A percentile compares a stretch with the other conserved stretches of the same genome.
These are phyloP conservation scores for Sparassis latifolia DNA, from an alignment of 1,284 basidiomycete genomes.

Conservation along the genomic window DNA sequence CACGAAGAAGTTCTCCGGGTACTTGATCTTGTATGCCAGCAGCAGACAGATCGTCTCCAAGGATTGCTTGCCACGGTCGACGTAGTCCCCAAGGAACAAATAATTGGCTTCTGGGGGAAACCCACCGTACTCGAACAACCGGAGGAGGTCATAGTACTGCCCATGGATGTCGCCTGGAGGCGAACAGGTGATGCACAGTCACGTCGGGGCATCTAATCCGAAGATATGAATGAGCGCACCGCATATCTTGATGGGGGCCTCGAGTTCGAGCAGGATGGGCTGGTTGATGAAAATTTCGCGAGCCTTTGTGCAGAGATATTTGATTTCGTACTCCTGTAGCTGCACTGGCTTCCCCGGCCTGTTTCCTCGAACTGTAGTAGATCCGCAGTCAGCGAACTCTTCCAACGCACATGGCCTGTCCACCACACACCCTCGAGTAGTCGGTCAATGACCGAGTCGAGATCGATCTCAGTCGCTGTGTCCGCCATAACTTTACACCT, in stretches of 20 bases:
- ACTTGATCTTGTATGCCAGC: slow-evolving; percentile 96
- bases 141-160: slow-evolving; percentile 91
- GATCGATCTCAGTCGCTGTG: slow-evolving; percentile 82
- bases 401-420: slow-evolving; percentile 12
- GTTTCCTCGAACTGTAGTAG: slow-evolving; percentile 76
- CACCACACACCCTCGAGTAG: slow-evolving; percentile 83
- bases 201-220: background rate
- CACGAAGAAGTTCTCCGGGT: slow-evolving; percentile 97
- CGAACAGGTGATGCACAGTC: slow-evolving; percentile 2
- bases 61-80: slow-evolving; percentile 92
- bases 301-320: slow-evolving; percentile 91
- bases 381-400: slow-evolving; percentile 10
- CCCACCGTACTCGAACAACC: slow-evolving; percentile 91
- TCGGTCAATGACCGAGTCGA: slow-evolving; percentile 97
- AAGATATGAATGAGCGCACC: slow-evolving; percentile 43
- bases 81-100: slow-evolving; percentile 93
- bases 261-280: slow-evolving; percentile 89
- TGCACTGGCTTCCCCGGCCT: slow-evolving; percentile 92
- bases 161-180: slow-evolving; percentile 85
- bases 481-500: slow-evolving; percentile 45
- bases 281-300: slow-evolving; percentile 96
- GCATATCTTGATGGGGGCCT: slow-evolving; percentile 96
- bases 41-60: slow-evolving; percentile 91
- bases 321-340: slow-evolving; percentile 94
- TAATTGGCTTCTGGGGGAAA: slow-evolving; percentile 97